Conservation (phyloP, 257 asterid genomes). For the Jaltomata sinuosa region DNA sequence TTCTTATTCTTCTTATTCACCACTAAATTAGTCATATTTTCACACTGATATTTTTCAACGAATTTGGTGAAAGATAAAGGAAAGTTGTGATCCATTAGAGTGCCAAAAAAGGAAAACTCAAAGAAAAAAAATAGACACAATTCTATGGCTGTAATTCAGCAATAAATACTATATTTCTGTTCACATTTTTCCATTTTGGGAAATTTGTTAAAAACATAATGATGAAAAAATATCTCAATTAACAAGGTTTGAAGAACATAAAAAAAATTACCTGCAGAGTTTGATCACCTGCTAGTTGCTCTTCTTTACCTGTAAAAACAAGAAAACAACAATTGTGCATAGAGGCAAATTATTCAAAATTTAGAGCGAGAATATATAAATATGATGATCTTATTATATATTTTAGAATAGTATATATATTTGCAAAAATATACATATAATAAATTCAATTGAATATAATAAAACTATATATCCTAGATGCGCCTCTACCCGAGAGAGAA, state of each 20-base stretch:
- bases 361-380: neutral
- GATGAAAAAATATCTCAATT: no score
- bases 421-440: neutral
- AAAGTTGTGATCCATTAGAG: neutral
- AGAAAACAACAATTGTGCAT: neutral
- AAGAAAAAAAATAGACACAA: neutral
- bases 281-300: neutral
- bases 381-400: neutral
- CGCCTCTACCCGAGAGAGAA: neutral
- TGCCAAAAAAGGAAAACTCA: neutral
- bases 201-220: neutral
- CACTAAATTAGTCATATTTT: constrained; percentile 39
- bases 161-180: neutral
- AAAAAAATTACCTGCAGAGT: neutral
- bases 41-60: constrained; percentile 36
- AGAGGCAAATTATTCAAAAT: neutral
- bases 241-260: neutral
- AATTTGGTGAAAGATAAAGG: constrained; percentile 9
- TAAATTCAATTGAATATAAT: neutral
- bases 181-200: neutral
- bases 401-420: neutral
- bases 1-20: neutral
- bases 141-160: neutral
- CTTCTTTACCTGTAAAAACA: neutral
- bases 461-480: neutral